Base-by-base conservation (phyloP, 2,329 filamentous ascomycete species). In the Xylariales sp. region DNA sequence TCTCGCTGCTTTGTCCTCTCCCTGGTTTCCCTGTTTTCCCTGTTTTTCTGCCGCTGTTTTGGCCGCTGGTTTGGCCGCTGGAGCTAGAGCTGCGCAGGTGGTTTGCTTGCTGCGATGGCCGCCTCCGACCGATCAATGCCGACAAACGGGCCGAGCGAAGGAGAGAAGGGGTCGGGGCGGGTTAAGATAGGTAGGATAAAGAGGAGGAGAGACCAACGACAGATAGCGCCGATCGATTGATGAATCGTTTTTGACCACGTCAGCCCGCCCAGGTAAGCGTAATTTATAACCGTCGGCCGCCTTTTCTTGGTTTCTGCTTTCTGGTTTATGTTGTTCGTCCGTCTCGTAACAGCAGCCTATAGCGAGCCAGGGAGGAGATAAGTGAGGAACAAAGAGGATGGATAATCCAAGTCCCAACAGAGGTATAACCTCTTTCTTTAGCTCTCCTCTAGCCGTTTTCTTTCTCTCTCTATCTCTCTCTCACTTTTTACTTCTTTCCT, bases 61-160 rank as follows among this genome's bases (percentile, higher is more conserved):
- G 34, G 28, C 16, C 46, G 5, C 39, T 46, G 56, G 39, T 23
- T 23, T 23, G 34, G 28, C 16, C 46, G 5, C 39, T 46, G 56
- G 39, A 41, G 39, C 39, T 41, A 23, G 49, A 49, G 54, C 53
- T 63, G 41, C 45, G 36, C 12, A 9, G 36, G 8, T 10, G 8
- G 36, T 10, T 12, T 58, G 59, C 16, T 32, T 32, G 64, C 49
- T 67, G 59, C 50, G 60, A 46, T 64, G 64, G 64, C 60, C 64
- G 60, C 60, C 28, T 61, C 63, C 56, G 64, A 67, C 64, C 67
- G 64, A 54, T 36, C 43, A 64, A 62, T 62, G 67, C 64, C 67
- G 67, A 67, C 64, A 54, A 62, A 64, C 64, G 64, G 67, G n/a
- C 64, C 52, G 57, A 65, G 48, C 58, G 52, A 48, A 41, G 49